These are phyloP conservation scores for Houttuynia cordata DNA, from an alignment of 164 flowering plant genomes.

Conservation along the genomic window DNA sequence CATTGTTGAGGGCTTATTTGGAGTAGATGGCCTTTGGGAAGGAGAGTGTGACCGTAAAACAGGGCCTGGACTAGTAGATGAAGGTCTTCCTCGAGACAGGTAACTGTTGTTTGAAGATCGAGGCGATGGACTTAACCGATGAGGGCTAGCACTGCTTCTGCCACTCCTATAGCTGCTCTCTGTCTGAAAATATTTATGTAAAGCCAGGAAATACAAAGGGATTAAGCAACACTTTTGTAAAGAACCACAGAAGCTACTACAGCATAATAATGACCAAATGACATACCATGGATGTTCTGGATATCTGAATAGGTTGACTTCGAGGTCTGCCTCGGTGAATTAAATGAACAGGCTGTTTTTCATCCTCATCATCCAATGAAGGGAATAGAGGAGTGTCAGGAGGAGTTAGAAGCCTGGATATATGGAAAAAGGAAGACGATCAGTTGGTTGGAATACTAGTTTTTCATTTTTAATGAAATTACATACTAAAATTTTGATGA, in stretches of 20 bases:
- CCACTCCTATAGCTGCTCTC: conserved; percentile 60
- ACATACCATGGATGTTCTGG: conserved; percentile 76
- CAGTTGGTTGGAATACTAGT: not conserved
- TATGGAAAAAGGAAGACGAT: conserved; percentile 7
- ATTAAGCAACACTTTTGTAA: too few species aligned
- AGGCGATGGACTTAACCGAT: conserved; percentile 82
- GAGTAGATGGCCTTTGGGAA: conserved; percentile 59
- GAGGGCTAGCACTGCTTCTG: conserved; percentile 90
- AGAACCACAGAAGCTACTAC: not conserved
- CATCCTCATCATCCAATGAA: conserved; percentile 90
- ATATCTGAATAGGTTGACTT: conserved; percentile 68
- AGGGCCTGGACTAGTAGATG: conserved; percentile 61
- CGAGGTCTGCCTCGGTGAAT: conserved; percentile 65
- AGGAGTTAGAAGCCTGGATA: conserved; percentile 81
- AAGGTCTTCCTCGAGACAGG: conserved; percentile 61
- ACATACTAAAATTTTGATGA: too few species aligned
- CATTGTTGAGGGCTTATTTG: conserved; percentile 48
- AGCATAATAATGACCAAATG: not conserved
- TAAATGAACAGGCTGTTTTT: conserved; percentile 33
- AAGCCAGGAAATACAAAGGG: not conserved
- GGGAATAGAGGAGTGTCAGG: conserved; percentile 97
- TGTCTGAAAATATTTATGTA: conserved; percentile 27
- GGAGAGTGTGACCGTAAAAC: conserved; percentile 36
- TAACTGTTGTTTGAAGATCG: conserved; percentile 33
- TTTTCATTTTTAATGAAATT: too few species aligned